A percentile compares a stretch with the other conserved stretches of the same genome.
Conservation (phyloP, 2,329 filamentous ascomycete species). For the Fusarium anthophilum region DNA sequence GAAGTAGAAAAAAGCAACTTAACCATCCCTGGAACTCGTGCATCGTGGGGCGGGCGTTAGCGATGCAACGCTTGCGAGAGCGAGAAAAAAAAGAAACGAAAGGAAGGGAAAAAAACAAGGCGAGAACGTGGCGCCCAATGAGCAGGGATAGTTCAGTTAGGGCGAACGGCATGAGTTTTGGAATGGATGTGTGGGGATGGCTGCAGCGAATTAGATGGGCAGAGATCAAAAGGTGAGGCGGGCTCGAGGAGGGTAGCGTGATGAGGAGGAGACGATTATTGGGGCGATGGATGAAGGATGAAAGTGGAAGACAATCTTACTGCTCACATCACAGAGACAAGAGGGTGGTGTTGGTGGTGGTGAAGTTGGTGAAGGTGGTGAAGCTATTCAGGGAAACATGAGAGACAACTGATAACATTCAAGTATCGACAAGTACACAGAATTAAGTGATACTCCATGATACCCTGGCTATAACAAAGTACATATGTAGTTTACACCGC, state of each 20-base stretch:
- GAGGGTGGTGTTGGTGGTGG: background rate
- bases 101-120: conserved; percentile 30
- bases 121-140: conserved; percentile 38
- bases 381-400: conserved; percentile 25
- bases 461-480: background rate
- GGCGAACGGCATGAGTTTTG: conserved; percentile 42
- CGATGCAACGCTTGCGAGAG: conserved; percentile 18
- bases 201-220: conserved; percentile 14
- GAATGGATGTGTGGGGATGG: conserved; percentile 29
- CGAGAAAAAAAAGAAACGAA: background rate
- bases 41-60: conserved; percentile 21
- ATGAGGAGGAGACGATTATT: conserved; percentile 33
- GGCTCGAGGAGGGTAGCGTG: conserved; percentile 31
- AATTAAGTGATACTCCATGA: background rate
- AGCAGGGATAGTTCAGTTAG: conserved; percentile 14
- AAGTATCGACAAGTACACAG: background rate
- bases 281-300: conserved; percentile 33
- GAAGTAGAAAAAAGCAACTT: conserved; percentile 15
- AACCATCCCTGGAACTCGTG: conserved; percentile 11
- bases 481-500: background rate
- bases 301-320: conserved; percentile 4
- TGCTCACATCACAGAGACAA: conserved; percentile 9
- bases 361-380: background rate
- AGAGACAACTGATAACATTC: background rate
- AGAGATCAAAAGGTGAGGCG: conserved; percentile 30